Percentiles rank a stretch among this genome's conserved stretches.
Evolutionary conservation across 78 protist genomes (phyloP).

Genomic region (Isochrysis galbana): DNA sequence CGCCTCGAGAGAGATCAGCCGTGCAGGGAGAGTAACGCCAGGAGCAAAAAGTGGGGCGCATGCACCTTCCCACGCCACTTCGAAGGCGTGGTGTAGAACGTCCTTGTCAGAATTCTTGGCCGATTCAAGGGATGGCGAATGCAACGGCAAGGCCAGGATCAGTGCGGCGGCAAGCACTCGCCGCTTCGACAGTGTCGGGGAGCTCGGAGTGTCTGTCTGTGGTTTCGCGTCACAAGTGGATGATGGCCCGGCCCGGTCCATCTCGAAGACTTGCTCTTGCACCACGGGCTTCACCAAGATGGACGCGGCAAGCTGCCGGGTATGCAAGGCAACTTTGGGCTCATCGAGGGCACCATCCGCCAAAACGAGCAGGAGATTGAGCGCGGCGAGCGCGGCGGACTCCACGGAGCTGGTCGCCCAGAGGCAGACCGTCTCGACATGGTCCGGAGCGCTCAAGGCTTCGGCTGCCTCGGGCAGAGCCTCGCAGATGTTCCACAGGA

Average conservation of each 20-base stretch:
- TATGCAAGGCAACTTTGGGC: too few relatives aligned
- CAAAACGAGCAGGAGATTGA: neutral
- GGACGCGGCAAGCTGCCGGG: too few relatives aligned
- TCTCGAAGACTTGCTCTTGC: neutral
- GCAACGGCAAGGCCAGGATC: neutral
- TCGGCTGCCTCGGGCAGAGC: neutral
- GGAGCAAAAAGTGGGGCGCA: too few relatives aligned
- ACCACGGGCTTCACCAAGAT: too few relatives aligned
- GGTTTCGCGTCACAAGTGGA: neutral
- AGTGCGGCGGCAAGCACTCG: neutral
- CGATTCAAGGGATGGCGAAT: too few relatives aligned
- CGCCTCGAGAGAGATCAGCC: too few relatives aligned
- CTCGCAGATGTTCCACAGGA: neutral
- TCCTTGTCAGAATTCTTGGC: too few relatives aligned
- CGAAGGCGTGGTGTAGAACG: too few relatives aligned
- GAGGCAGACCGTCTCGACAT: neutral
- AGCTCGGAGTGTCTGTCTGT: neutral
- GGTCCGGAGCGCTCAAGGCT: neutral
- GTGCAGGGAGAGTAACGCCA: too few relatives aligned
- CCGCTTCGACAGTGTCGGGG: neutral
- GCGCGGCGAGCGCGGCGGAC: neutral
- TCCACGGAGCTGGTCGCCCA: neutral
- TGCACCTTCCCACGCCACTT: too few relatives aligned
- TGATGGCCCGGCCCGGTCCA: neutral
- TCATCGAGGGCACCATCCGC: neutral